These are phyloP conservation scores for Keithomyces neogunnii DNA, from an alignment of 2,329 filamentous ascomycete genomes.

Conservation along the genomic window DNA sequence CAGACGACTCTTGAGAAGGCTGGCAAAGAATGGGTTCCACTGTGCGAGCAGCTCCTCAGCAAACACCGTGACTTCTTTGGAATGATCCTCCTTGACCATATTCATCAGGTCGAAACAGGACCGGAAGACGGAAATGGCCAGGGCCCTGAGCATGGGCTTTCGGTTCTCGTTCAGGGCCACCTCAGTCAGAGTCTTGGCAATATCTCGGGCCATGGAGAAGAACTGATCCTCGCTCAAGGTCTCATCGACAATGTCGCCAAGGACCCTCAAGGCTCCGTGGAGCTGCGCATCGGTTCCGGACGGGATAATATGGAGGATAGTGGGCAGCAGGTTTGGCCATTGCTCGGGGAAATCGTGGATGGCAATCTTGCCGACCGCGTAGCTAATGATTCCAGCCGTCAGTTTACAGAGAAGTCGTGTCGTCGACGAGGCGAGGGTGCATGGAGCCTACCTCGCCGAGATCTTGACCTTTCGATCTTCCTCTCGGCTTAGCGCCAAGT, in stretches of 20 bases:
- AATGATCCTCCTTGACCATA: constrained; percentile 92
- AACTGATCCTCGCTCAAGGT: constrained; percentile 92
- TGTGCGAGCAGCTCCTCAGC: constrained; percentile 74
- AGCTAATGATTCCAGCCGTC: constrained; percentile 30
- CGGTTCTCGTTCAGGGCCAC: constrained; percentile 69
- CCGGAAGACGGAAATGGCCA: constrained; percentile 85
- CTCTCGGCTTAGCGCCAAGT: constrained; percentile 64
- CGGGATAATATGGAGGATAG: constrained; percentile 69
- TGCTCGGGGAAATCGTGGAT: constrained; percentile 87
- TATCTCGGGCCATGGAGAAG: constrained; percentile 77
- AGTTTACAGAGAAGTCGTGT: neutral
- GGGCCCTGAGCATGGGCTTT: constrained; percentile 67
- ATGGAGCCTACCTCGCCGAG: constrained; percentile 59
- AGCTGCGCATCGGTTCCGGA: constrained; percentile 70
- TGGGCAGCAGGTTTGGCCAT: constrained; percentile 84
- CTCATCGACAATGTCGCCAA: constrained; percentile 86
- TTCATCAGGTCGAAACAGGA: constrained; percentile 91
- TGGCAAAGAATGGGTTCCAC: constrained; percentile 87
- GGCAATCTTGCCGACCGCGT: constrained; percentile 86
- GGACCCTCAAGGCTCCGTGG: constrained; percentile 81
- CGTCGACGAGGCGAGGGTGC: constrained; percentile 3
- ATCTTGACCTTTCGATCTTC: constrained; percentile 81
- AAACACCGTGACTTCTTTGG: constrained; percentile 76
- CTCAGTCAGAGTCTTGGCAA: constrained; percentile 75
- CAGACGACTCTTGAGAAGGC: constrained; percentile 65